Evolutionary conservation across 768 basidiomycete genomes (phyloP), one percentile per base, ranked within the genome.

Genomic region (Mycena pura): DNA sequence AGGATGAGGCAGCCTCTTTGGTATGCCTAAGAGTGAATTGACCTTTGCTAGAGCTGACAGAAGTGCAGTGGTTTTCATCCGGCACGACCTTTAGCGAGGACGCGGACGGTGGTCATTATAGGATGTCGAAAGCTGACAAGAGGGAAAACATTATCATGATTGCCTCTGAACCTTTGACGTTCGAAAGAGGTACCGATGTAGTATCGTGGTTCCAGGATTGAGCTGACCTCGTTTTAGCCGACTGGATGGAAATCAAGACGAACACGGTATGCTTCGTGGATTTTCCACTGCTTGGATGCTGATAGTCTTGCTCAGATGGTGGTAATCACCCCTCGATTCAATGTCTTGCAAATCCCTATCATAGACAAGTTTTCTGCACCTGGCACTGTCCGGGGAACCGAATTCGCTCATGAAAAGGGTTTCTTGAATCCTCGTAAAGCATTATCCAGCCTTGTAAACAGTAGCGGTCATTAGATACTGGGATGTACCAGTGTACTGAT

Each of bases 211-310:
- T n/a, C n/a, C n/a, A 27, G 34, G n/a, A n/a, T 17, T 27, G 9
- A 46, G 28, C 41, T 60, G 36, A 44, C 53, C 52, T 44, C 36
- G 49, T 36, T 27, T 63, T 39, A 88, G 93, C 94, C 49, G 97
- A 99, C 73, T 99, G 97, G 97, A 96, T 98, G 90, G 97, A 98
- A 74, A 96, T 99, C 69, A 91, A 91, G 72, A 96, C 94, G 13
- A 98, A 99, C 29, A 66, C 64, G 3, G 60, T 66, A 32, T 5
- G 17, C 25, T 52, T 49, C 19, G 25, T 29, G 47, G 21, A 14
- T 29, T 27, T 28, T 45, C 3, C 14, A 19, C 3, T 43, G 21
- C 52, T 21, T 15, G 14, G 15, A 24, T 17, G 3, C 43, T 34
- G 10, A 55, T 31, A 3, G 11, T 38, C 27, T 27, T 36, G 3